Base-by-base conservation (phyloP, 768 basidiomycete species). In the Agaricus bisporus region DNA sequence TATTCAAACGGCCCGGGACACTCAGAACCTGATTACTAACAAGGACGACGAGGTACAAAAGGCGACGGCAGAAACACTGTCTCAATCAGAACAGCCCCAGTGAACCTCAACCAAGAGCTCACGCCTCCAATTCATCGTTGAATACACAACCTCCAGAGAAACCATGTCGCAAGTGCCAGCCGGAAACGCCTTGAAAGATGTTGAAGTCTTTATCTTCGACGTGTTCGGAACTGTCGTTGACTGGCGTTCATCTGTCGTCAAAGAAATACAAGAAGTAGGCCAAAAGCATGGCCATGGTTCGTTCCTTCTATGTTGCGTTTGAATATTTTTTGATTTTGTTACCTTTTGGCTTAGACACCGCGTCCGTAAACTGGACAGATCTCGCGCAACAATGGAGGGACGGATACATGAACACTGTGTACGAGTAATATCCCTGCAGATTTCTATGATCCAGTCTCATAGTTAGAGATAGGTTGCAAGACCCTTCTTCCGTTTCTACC, bases 311-410 rank as follows among this genome's bases (percentile, higher is more conserved):
- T 11, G 32, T 11, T 11, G 11, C 46, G 9, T 22, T 38, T 44
- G 11, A 25, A 26, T 4, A 22, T 37, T 22, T 55, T 11, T 28
- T 20, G 44, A 29, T 22, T 22, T 35, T 22, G 8, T 8, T 10
- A 17, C 42, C 17, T 25, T 28, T 12, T 45, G 14, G 49, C 11
- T 12, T 35, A 54, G 52, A 41, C 14, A 28, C 52, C 11, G 38
- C 11, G n/a, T 26, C 37, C 7, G 52, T 48, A 4, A 68, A 79
- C 58, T 80, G 79, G 79, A 51, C 51, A 1, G 70, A 66, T 12
- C 83, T 86, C 59, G 76, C 81, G 0, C 61, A 70, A 41, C 77
- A 81, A 57, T 86, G 84, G 83, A 70, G 84, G 48, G 61, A 59
- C 2, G 78, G 76, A 0, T 86, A 85, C 58, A 52, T 73, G 25